A percentile compares a stretch with the other conserved stretches of the same genome.
Conservation (phyloP, 129 eudicot species). For the Ambrosia trifida region DNA sequence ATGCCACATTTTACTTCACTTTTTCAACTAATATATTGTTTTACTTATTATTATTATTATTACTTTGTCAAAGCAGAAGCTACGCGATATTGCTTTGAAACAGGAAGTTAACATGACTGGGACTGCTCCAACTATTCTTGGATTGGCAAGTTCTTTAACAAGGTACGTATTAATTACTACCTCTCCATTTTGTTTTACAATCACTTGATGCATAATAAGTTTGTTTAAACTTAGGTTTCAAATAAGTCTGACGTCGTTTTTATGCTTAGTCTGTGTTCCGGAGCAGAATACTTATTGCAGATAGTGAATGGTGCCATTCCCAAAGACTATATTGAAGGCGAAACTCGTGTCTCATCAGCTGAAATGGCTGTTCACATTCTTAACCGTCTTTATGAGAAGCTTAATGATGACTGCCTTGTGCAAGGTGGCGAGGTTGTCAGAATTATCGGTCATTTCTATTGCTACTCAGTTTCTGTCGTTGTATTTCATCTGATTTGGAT, state of each 20-base stretch:
- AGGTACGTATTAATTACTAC: conserved; percentile 57
- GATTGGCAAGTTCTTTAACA: conserved; percentile 78
- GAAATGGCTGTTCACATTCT: conserved; percentile 80
- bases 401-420: conserved; percentile 79
- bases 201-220: conserved; percentile 2
- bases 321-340: conserved; percentile 46
- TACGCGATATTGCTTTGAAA: conserved; percentile 67
- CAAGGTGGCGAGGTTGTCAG: conserved; percentile 87
- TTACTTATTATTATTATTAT: conserved; percentile 13
- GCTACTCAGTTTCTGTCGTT: conserved; percentile 2
- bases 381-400: conserved; percentile 71
- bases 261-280: conserved; percentile 73
- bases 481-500: conserved; percentile 19
- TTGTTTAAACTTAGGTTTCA: no score
- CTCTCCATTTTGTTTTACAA: not conserved
- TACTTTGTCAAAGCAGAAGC: conserved; percentile 38
- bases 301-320: conserved; percentile 80
- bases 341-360: conserved; percentile 56
- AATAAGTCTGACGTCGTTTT: conserved; percentile 34
- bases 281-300: conserved; percentile 77
- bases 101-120: conserved; percentile 60
- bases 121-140: conserved; percentile 73
- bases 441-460: conserved; percentile 13
- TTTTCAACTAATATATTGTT: not conserved
- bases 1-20: not conserved